Evolutionary conservation across 345 rosid species (phyloP).

Genomic region (Ricinus communis): DNA sequence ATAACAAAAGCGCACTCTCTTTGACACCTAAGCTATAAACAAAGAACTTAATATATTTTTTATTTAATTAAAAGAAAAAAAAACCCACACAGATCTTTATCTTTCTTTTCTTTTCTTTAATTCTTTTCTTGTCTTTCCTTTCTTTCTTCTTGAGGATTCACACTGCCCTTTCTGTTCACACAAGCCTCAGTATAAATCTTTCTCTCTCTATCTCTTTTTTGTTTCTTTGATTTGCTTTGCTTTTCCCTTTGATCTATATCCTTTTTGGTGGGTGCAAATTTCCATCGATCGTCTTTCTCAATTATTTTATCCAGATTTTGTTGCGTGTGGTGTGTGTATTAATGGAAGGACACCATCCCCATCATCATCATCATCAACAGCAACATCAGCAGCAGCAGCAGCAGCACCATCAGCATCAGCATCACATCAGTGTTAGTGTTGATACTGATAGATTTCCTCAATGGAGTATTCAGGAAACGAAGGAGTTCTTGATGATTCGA

Average conservation of each 20-base stretch:
- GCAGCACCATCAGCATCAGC: conserved; percentile 44
- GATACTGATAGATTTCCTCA: conserved; percentile 91
- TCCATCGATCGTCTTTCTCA: background rate
- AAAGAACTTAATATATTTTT: background rate
- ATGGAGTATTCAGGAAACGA: conserved; percentile 90
- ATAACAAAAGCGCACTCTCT: conserved; percentile 18
- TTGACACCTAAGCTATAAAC: conserved; percentile 44
- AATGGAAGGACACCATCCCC: conserved; percentile 68
- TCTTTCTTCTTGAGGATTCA: conserved; percentile 55
- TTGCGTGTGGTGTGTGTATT: conserved; percentile 10
- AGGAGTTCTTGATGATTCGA: conserved; percentile 73
- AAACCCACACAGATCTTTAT: too few relatives aligned
- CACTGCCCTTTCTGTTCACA: conserved; percentile 48
- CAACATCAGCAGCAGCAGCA: conserved; percentile 27
- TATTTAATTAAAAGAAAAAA: background rate
- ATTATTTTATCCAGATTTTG: background rate
- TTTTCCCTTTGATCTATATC: conserved; percentile 3
- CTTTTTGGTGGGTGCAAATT: too few relatives aligned
- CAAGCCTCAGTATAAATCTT: conserved; percentile 41
- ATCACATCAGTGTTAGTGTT: conserved; percentile 40
- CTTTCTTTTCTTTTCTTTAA: too few relatives aligned
- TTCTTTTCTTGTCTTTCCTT: background rate
- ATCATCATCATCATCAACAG: conserved; percentile 34
- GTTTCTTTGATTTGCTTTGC: conserved; percentile 1
- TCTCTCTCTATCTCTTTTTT: conserved; percentile 27